Evolutionary conservation across 1,139 yeast genomes (phyloP), one percentile per base, ranked within the genome.

Genomic region (Hansenula lynferdii): DNA sequence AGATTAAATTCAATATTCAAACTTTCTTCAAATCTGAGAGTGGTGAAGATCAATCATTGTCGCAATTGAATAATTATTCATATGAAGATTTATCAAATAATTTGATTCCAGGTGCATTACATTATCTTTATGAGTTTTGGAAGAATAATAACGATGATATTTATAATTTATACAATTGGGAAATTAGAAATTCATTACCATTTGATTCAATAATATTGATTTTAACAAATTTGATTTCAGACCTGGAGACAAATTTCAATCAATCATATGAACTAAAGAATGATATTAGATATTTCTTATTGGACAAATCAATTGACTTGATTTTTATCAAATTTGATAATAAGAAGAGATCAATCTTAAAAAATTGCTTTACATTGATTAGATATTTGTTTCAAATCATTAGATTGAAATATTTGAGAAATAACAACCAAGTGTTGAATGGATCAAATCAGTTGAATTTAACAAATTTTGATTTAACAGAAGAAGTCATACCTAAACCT

Each of bases 171-270:
- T 77, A 64, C 54, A 77, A 77, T 50, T 77, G 83, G 83, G 77
- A 75, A 45, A 68, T 77, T 36, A 72, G 77, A 49, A 62, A 80
- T 38, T 73, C 77, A 6, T 69, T 77, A 37, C 84, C 84, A 4
- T 63, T 77, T 39, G 82, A 77, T 53, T 75, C 80, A n/a, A 67
- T 77, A 10, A 72, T 77, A 19, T 57, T 77, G 40, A 60, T 77
- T 47, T 64, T 75, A 49, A 70, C 75, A 18, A 71, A 77, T 21
- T 64, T 77, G 36, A 67, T 75, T 2, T 71, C 76, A 8, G 79
- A 77, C 51, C 64, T 75, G 51, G 75, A 74, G 49, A 69, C 65
- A 29, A 56, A 56, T 14, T 45, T 40, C 17, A 43, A 47, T 40
- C 44, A 38, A 28, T 37, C 40, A 8, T 53, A 53, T 29, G 56